phyloP scores from a whole-genome alignment of 2,329 filamentous ascomycete genomes.

The Fusarium neocosmosporiellum region DNA sequence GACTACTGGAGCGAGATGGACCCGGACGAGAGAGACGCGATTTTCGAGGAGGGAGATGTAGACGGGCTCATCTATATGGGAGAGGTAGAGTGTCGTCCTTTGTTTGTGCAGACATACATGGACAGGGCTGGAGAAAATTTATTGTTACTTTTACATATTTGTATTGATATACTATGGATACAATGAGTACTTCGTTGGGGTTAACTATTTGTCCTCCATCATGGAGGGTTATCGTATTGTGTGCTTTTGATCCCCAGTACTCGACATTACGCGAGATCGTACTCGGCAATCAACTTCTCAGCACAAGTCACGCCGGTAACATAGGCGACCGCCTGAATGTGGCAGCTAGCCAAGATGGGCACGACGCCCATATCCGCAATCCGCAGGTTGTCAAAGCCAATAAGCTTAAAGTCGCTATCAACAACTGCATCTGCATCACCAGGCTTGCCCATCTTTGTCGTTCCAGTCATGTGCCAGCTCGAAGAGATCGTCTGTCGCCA shows the following conservation, averaged over 20 bases:
- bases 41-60: neutral
- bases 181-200: neutral
- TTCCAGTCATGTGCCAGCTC: conserved; percentile 68
- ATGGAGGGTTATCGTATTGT: neutral
- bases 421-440: conserved; percentile 58
- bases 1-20: neutral
- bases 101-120: neutral
- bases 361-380: conserved; percentile 39
- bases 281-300: conserved; percentile 51
- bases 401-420: conserved; percentile 48
- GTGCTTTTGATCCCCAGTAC: neutral
- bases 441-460: conserved; percentile 65
- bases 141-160: neutral
- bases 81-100: neutral
- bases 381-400: conserved; percentile 34
- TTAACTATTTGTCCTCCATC: too few species aligned
- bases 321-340: conserved; percentile 66
- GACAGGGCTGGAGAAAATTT: neutral
- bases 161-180: neutral
- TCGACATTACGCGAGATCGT: conserved; percentile 6
- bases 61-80: neutral
- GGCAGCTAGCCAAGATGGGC: conserved; percentile 58
- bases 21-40: neutral
- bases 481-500: conserved; percentile 58
- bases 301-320: conserved; percentile 62